These are phyloP conservation scores for Rhodosporidiobolus odoratus DNA, from an alignment of 768 basidiomycete species.

Conservation along the genomic window DNA sequence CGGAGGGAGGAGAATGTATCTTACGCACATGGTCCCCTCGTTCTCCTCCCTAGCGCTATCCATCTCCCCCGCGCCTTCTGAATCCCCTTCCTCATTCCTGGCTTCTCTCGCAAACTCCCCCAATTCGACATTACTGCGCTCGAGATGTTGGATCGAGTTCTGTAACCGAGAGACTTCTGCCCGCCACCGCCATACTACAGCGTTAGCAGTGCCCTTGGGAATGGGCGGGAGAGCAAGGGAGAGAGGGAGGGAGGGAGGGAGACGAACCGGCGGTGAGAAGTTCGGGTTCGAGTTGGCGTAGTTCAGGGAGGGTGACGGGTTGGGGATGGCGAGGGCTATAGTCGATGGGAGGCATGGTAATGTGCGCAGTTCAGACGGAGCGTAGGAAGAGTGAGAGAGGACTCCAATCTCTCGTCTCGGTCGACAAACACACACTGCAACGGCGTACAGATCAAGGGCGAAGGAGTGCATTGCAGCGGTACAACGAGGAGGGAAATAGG, in stretches of 20 bases:
- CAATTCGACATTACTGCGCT: slow-evolving; percentile 29
- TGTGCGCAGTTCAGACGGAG: not conserved
- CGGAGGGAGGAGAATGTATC: not conserved
- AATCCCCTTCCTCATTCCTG: slow-evolving; percentile 8
- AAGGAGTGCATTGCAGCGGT: not conserved
- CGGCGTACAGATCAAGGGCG: slow-evolving; percentile 1
- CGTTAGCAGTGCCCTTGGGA: too few relatives aligned
- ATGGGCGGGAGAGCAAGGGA: not conserved
- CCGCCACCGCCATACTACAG: fast-evolving
- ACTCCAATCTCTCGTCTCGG: not conserved
- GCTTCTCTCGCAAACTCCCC: not conserved
- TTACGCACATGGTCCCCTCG: slow-evolving; percentile 29
- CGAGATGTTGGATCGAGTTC: slow-evolving; percentile 31
- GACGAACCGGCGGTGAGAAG: slow-evolving; percentile 19
- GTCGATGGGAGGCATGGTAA: slow-evolving; percentile 2
- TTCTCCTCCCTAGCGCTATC: too few relatives aligned
- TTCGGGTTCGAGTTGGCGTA: slow-evolving; percentile 28
- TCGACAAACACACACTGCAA: not conserved
- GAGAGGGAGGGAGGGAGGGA: not conserved
- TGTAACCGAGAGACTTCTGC: slow-evolving; percentile 32
- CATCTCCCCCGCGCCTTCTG: slow-evolving; percentile 12
- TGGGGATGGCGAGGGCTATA: slow-evolving; percentile 20
- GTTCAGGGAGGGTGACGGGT: slow-evolving; percentile 29
- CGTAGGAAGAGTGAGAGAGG: not conserved
- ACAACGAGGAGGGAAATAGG: too few relatives aligned